phyloP scores from a whole-genome alignment of 192 early-diverging fungal genomes.

The Backusella tarrabulga region DNA sequence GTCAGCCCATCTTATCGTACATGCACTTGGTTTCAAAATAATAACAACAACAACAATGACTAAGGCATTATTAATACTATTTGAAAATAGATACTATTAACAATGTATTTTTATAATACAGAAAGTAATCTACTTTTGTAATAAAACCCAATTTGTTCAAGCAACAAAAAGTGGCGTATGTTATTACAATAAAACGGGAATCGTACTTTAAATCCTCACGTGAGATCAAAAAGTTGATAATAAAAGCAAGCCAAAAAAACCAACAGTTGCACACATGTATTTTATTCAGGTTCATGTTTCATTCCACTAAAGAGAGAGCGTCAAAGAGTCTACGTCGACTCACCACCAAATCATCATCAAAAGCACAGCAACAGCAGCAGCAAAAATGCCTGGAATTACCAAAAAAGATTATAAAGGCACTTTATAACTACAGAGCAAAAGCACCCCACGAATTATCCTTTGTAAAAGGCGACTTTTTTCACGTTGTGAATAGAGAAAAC shows the following conservation, averaged over 20 bases:
- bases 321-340: slow-evolving; percentile 13
- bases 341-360: neutral
- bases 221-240: neutral
- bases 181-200: neutral
- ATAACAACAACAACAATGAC: neutral
- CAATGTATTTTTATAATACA: no score
- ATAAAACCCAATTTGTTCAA: no score
- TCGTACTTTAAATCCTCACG: neutral
- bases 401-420: slow-evolving; percentile 73
- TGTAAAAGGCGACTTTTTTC: slow-evolving; percentile 75
- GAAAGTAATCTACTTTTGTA: no score
- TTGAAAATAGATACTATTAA: no score
- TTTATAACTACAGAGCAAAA: slow-evolving; percentile 64
- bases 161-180: neutral
- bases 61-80: neutral
- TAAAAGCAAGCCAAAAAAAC: neutral
- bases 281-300: slow-evolving; percentile 13
- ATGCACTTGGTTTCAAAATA: neutral
- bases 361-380: neutral
- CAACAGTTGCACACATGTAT: neutral
- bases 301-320: slow-evolving; percentile 15
- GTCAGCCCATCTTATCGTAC: neutral
- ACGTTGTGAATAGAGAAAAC: slow-evolving; percentile 63
- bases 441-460: slow-evolving; percentile 65
- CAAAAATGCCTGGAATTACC: slow-evolving; percentile 39